Evolutionary conservation across 2,329 filamentous ascomycete genomes (phyloP), one percentile per base, ranked within the genome.

Genomic region (Chaetothyriales sp.): DNA sequence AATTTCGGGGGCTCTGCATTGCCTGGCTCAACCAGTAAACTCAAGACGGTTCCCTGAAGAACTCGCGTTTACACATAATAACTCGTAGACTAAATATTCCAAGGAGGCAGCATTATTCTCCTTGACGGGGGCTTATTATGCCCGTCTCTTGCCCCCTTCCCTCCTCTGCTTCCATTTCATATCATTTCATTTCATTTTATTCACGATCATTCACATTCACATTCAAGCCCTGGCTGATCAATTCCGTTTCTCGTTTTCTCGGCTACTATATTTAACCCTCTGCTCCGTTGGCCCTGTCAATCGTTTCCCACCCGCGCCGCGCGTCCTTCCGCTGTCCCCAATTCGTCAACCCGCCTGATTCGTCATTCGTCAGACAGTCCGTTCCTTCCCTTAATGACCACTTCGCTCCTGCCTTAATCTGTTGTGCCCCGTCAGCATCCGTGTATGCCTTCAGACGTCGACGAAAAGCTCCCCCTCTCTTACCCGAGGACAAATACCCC

Each of bases 391-490:
- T 39, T 10, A 15, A 39, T 39, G 32, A 15, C 12, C 32, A 15
- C 32, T 9, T 39, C 32, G 32, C 32, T 39, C 32, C 32, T 39
- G 12, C 32, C 12, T 5, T 5, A 15, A 39, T 6, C 22, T 25
- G 22, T 25, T 6, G n/a, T n/a, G 22, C 22, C 6, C 22, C 22
- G 3, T 25, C 5, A 32, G 2, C 32, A 4, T 39, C 32, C 32
- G 32, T n/a, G 43, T n/a, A 45, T 45, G 43, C 43, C 43, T 45
- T 26, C 19, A 28, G 26, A 47, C 45, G 19, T 47, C 45, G 45
- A 47, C 45, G 45, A 47, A 20, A 47, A 47, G n/a, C 26, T 32
- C 7, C 20, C 45, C 10, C 45, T 25, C 32, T 26, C 26, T 32
- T 3, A 2, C 8, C 19, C 22, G 12, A 7, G 20, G 15, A 18